Conservation (phyloP, 2,329 filamentous ascomycete species). For the Macrophomina phaseolina region DNA sequence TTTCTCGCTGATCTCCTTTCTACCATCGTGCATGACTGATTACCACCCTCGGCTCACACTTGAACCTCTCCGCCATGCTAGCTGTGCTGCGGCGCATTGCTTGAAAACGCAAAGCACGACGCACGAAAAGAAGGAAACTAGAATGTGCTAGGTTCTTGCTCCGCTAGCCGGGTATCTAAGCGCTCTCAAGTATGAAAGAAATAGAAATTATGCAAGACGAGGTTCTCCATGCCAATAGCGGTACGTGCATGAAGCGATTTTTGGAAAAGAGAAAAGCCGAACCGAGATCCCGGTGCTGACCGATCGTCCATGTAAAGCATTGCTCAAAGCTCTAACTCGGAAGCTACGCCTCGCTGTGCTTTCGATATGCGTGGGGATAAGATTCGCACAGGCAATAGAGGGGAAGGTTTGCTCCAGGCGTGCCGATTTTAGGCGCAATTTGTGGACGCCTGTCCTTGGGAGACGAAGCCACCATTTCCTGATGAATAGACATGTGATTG, state of each 20-base stretch:
- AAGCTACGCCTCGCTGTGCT: not conserved
- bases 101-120: not conserved
- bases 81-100: not conserved
- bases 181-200: conserved; percentile 7
- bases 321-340: not conserved
- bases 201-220: not conserved
- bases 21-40: not conserved
- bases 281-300: not conserved
- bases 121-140: not conserved
- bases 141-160: conserved; percentile 17
- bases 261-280: not conserved
- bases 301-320: not conserved
- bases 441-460: not conserved
- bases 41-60: not conserved
- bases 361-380: not conserved
- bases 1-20: not conserved
- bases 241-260: not conserved
- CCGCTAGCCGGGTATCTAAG: conserved; percentile 24
- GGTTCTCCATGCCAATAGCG: not conserved
- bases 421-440: not conserved
- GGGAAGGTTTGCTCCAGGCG: not conserved
- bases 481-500: not conserved
- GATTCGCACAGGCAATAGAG: not conserved
- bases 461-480: not conserved
- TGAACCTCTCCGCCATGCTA: not conserved